Evolutionary conservation across 257 asterid genomes (phyloP).

Genomic region (Phtheirospermum japonicum): DNA sequence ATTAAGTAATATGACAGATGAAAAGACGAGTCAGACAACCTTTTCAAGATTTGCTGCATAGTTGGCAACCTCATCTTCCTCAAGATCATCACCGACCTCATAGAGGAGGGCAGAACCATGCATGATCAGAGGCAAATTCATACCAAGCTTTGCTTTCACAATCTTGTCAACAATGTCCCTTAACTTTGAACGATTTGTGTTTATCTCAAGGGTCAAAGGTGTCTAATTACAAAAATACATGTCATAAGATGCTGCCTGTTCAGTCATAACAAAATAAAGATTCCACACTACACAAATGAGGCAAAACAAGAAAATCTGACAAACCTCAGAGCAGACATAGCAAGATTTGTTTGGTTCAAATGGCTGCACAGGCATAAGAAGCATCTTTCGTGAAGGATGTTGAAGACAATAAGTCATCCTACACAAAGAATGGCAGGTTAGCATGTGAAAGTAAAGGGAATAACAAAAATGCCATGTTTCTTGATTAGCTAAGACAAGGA

Average conservation of each 20-base stretch:
- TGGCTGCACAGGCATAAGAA: conserved; percentile 95
- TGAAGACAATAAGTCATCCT: conserved; percentile 99
- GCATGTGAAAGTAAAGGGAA: neutral
- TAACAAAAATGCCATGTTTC: neutral
- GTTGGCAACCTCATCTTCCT: conserved; percentile 75
- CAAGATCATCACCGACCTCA: conserved; percentile 98
- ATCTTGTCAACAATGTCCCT: conserved; percentile 87
- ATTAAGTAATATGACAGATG: neutral
- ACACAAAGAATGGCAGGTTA: conserved; percentile 27
- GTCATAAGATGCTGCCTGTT: conserved; percentile 17
- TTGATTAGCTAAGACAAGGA: neutral
- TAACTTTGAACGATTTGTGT: conserved; percentile 75
- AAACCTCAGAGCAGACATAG: conserved; percentile 95
- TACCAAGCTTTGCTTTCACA: conserved; percentile 87
- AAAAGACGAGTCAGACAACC: conserved; percentile 40
- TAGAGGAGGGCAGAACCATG: conserved; percentile 83
- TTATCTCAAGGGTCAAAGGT: conserved; percentile 86
- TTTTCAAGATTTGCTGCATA: conserved; percentile 89
- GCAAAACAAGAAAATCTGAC: conserved; percentile 24
- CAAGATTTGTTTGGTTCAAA: conserved; percentile 88
- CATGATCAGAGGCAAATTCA: conserved; percentile 86
- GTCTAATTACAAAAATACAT: conserved; percentile 49
- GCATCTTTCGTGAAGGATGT: conserved; percentile 88
- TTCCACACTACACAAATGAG: conserved; percentile 5
- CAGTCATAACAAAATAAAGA: conserved; percentile 13